Conservation (phyloP, 441 rosid genomes). For the Jatropha podagrica region DNA sequence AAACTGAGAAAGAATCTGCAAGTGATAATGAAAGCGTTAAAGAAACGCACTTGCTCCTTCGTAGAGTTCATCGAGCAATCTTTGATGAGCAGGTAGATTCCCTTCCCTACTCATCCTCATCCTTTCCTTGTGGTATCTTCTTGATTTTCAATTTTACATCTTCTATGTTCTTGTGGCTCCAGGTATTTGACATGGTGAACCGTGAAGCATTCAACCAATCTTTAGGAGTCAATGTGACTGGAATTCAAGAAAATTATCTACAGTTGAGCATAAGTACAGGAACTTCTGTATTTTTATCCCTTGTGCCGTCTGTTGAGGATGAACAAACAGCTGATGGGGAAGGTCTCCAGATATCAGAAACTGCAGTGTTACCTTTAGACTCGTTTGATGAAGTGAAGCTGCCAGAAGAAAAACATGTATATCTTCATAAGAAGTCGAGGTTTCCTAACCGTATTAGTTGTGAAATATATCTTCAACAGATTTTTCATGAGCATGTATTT, state of each 20-base stretch:
- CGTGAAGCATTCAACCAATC: constrained; percentile 81
- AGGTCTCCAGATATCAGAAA: constrained; percentile 35
- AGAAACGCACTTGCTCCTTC: constrained; percentile 63
- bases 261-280: constrained; percentile 73
- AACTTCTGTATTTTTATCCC: constrained; percentile 66
- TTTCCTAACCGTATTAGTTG: constrained; percentile 58
- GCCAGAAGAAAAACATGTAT: constrained; percentile 38
- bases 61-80: constrained; percentile 77
- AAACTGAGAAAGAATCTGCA: constrained; percentile 38
- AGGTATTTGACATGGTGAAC: constrained; percentile 84
- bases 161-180: constrained; percentile 32
- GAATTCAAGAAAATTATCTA: constrained; percentile 77
- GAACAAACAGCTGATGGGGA: constrained; percentile 34
- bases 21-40: constrained; percentile 67
- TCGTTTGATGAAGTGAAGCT: constrained; percentile 44
- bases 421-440: constrained; percentile 36
- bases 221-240: constrained; percentile 71
- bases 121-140: constrained; percentile 10
- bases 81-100: constrained; percentile 74
- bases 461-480: constrained; percentile 81
- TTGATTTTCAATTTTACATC: constrained; percentile 14
- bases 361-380: constrained; percentile 41
- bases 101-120: background rate
- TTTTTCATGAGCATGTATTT: constrained; percentile 69
- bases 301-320: constrained; percentile 48